Evolutionary conservation across 257 asterid genomes (phyloP), one percentile per base, ranked within the genome.

Genomic region (Capsicum pubescens): DNA sequence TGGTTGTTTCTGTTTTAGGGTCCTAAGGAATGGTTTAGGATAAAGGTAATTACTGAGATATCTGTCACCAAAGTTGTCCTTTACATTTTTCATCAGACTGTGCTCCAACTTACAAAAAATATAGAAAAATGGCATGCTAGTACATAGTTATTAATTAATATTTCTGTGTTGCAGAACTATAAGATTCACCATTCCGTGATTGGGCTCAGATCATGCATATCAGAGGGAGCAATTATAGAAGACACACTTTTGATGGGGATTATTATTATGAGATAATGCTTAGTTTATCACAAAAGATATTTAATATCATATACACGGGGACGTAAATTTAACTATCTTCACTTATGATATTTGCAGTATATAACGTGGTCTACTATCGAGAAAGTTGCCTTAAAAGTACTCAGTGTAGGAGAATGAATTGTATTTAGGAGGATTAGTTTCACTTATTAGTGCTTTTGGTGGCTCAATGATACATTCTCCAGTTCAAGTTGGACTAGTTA

Each of bases 161-260:
- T 52, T 76, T 71, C 6, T 76, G 46, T 52, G 7, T 26, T 86
- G 90, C 93, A 95, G 99, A 95, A 95, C 86, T 95, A 98, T 85
- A 95, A 94, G 88, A 95, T 95, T 90, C 96, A 94, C 87, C 98
- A 95, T 82, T 95, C 99, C 35, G 98, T 95, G 83, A 93, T 95
- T 85, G 99, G 99, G 83, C 97, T 95, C 35, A 89, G 99, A 84
- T 95, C 99, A n/a, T 95, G 99, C 90, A 93, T 95, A 83, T 93
- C 98, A 54, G 97, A 91, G 84, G 98, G 98, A 66, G 98, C 98
- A 85, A 84, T 93, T 84, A 92, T 95, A 82, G 98, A 95, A 89
- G 98, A 95, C 83, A 48, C 97, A 16, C 85, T 95, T 88, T 85
- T 95, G 88, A 95, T 95, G 98, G 98, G 64, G 98, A 97, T 54